Evolutionary conservation across 108 stramenopile species (phyloP), one percentile per base, ranked within the genome.

Genomic region (Phaeodactylum tricornutum): DNA sequence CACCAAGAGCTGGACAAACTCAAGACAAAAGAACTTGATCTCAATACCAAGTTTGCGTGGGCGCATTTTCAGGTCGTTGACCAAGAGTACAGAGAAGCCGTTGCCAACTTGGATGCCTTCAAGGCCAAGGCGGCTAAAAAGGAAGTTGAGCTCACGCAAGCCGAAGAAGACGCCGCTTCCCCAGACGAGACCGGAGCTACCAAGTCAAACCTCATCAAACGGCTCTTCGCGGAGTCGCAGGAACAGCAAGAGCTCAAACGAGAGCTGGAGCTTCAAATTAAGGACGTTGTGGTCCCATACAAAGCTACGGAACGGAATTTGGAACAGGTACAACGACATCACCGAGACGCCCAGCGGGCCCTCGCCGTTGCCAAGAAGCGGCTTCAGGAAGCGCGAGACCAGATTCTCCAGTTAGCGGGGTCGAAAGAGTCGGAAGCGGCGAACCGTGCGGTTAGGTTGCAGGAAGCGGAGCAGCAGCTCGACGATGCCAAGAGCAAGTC

Each of bases 1-100:
- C 80, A 75, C 43, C 45, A 68, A 44, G 75, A 68, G 39, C 50
- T 93, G 21, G 82, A 76, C 27, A 84, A 84, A 45, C 49, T 83
- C 17, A 74, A 84, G 53, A 46, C 33, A 2, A 80, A 85, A 30
- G 33, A 63, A 7, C 47, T 62, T 23, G 61, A 74, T 28, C 32
- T 50, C 1, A 52, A 69, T 17, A 55, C 67, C 6, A 52, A 54
- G 29, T 46, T 46, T 27, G 74, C 52, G 14, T 92, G 90, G 90
- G 49, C 43, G 14, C 21, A 25, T 19, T n/a, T n/a, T n/a, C 14
- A 51, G 24, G 28, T 40, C 57, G 35, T 16, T 38, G 23, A 22
- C 4, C 4, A 47, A 9, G 33, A 33, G 24, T 14, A 47, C 26
- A 38, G 20, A 21, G 19, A 45, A 26, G 41, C 53, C 19, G 4